These are phyloP conservation scores for Fusarium floridanum DNA, from an alignment of 2,329 filamentous ascomycete genomes.

Conservation along the genomic window DNA sequence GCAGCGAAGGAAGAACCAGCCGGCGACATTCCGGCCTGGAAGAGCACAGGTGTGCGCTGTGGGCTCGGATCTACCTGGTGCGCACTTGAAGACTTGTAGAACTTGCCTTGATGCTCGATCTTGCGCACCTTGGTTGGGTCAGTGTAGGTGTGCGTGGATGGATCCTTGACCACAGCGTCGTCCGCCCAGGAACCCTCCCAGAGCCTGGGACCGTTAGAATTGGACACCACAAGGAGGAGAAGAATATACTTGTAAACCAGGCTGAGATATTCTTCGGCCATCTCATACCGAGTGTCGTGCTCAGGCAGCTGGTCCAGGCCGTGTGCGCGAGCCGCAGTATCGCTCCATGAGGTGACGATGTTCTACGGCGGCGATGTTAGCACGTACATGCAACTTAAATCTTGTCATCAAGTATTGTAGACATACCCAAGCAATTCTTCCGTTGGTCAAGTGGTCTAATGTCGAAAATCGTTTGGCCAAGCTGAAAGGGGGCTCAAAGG, in stretches of 20 bases:
- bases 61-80: constrained; percentile 48
- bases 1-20: constrained; percentile 59
- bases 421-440: constrained; percentile 63
- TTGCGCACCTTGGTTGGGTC: constrained; percentile 51
- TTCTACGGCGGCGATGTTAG: constrained; percentile 47
- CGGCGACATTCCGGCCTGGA: constrained; percentile 60
- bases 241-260: constrained; percentile 49
- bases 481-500: constrained; percentile 76
- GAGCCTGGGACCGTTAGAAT: constrained; percentile 42
- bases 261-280: constrained; percentile 23
- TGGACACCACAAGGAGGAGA: neutral
- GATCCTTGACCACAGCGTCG: constrained; percentile 49
- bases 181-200: constrained; percentile 67
- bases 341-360: constrained; percentile 76
- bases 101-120: constrained; percentile 50
- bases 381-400: neutral
- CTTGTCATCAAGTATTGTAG: neutral
- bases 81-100: constrained; percentile 18
- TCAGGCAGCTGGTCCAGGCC: constrained; percentile 61
- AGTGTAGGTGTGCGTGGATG: constrained; percentile 47
- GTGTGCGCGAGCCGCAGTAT: constrained; percentile 73
- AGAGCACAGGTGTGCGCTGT: constrained; percentile 60
- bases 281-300: constrained; percentile 28
- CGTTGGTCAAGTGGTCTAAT: constrained; percentile 72
- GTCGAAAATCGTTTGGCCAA: constrained; percentile 72